Evolutionary conservation across 2,329 filamentous ascomycete genomes (phyloP).

Genomic region (Daldinia sp.): DNA sequence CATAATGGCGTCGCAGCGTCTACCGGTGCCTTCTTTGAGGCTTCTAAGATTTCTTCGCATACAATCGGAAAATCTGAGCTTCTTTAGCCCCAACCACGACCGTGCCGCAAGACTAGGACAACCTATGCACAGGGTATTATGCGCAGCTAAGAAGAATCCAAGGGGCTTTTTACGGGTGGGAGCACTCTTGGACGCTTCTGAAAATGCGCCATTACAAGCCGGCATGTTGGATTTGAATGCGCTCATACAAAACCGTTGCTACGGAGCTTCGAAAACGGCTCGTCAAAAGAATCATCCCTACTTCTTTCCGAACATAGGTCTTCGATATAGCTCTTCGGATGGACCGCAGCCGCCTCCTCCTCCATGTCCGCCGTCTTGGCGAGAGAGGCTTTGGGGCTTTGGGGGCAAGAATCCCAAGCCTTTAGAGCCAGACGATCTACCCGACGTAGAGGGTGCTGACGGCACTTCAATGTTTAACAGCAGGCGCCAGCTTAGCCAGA

Average conservation of each 20-base stretch:
- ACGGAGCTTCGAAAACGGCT: slow-evolving; percentile 10
- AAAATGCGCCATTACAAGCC: slow-evolving; percentile 35
- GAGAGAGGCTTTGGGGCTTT: slow-evolving; percentile 59
- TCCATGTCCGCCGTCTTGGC: slow-evolving; percentile 52
- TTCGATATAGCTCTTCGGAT: slow-evolving; percentile 44
- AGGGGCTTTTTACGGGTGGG: slow-evolving; percentile 38
- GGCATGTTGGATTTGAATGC: slow-evolving; percentile 39
- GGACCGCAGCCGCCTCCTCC: slow-evolving; percentile 39
- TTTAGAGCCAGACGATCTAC: slow-evolving; percentile 66
- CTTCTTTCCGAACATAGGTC: slow-evolving; percentile 29
- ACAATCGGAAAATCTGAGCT: slow-evolving; percentile 69
- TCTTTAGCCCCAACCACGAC: slow-evolving; percentile 55
- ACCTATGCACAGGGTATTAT: slow-evolving; percentile 31
- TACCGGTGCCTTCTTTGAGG: slow-evolving; percentile 60
- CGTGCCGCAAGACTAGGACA: slow-evolving; percentile 12
- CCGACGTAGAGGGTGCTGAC: slow-evolving; percentile 63
- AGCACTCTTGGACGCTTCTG: not conserved
- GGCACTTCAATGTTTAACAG: slow-evolving; percentile 72
- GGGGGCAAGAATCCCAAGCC: slow-evolving; percentile 51
- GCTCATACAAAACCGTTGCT: slow-evolving; percentile 30
- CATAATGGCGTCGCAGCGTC: slow-evolving; percentile 57
- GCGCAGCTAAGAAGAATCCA: slow-evolving; percentile 41
- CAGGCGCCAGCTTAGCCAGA: slow-evolving; percentile 74
- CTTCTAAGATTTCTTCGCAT: slow-evolving; percentile 77
- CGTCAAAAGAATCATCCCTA: slow-evolving; percentile 26